phyloP scores from a whole-genome alignment of 768 basidiomycete species.

The Amanita pallidorosea region DNA sequence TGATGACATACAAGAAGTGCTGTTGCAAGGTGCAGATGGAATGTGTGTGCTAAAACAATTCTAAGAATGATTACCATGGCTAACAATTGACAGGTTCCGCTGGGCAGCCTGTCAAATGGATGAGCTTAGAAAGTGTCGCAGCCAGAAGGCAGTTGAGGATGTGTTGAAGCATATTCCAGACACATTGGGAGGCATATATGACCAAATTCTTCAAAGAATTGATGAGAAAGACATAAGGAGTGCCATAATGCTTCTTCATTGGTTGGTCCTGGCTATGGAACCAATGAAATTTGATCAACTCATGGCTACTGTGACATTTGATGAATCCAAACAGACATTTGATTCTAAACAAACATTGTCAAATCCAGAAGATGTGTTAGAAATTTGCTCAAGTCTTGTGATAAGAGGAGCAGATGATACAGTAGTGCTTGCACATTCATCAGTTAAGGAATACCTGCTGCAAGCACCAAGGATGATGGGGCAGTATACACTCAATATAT shows the following conservation, averaged over 20 bases:
- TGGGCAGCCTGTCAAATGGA: conserved; percentile 1
- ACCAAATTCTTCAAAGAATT: conserved; percentile 3
- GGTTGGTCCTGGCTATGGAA: not conserved
- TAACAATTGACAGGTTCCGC: not conserved
- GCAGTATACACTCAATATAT: too few species aligned
- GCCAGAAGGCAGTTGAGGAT: not conserved
- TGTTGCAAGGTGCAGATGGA: not conserved
- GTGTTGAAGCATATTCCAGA: not conserved
- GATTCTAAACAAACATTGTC: not conserved
- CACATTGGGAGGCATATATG: not conserved
- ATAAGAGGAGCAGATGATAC: not conserved
- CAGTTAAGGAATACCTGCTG: not conserved
- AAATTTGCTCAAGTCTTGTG: not conserved
- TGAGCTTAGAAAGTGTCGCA: not conserved
- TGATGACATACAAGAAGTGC: not conserved
- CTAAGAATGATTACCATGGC: not conserved
- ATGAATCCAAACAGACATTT: not conserved
- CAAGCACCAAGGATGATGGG: not conserved
- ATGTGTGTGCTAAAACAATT: not conserved
- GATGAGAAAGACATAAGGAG: not conserved
- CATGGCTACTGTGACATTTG: not conserved
- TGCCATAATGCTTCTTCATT: not conserved
- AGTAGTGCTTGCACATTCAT: not conserved
- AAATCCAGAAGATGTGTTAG: not conserved
- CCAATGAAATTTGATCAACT: not conserved